Base-by-base conservation (phyloP, 768 basidiomycete genomes). In the Gymnopilus dilepis region DNA sequence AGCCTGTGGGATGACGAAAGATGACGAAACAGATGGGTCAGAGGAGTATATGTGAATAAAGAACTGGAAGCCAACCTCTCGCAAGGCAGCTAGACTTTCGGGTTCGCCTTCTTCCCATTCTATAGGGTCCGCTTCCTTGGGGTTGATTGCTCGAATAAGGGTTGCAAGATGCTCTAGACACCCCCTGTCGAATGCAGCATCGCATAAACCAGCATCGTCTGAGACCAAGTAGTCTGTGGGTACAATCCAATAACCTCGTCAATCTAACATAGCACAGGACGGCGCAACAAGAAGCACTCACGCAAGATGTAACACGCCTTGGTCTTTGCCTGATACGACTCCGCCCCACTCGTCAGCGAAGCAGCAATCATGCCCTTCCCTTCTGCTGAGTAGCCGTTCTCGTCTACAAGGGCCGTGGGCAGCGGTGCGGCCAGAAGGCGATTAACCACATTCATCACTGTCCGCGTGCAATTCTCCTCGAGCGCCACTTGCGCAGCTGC, bases 91-190 rank as follows among this genome's bases (percentile, higher is more conserved):
- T 3, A 82, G 67, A 55, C 78, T 82, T 60, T 88, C 88, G 0
- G 89, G 84, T 69, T 91, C 88, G 31, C 89, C 89, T 56, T 88
- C 85, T n/a, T 87, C 87, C 83, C 84, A 85, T 38, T 87, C 85
- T 0, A 72, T 60, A 8, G 67, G 64, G 17, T 64, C 61, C 1
- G 59, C 55, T 6, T 81, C 79, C 33, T 74, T 65, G 1, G 86
- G 85, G 0, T 87, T 87, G 53, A 87, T 84, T 0, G 76, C 73
- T 13, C 81, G 82, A 22, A 88, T 78, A 4, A 90, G 73, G 0
- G 69, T 63, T 0, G 77, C 81, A 1, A 96, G 75, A 45, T 79
- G 83, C 4, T 78, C 75, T 3, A 95, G 75, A 7, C 85, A 86
- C 0, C 88, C 88, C 22, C 86, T 84, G n/a, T 93, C 89, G 28